Base-by-base conservation (phyloP, 768 basidiomycete species). In the Russula sp. region DNA sequence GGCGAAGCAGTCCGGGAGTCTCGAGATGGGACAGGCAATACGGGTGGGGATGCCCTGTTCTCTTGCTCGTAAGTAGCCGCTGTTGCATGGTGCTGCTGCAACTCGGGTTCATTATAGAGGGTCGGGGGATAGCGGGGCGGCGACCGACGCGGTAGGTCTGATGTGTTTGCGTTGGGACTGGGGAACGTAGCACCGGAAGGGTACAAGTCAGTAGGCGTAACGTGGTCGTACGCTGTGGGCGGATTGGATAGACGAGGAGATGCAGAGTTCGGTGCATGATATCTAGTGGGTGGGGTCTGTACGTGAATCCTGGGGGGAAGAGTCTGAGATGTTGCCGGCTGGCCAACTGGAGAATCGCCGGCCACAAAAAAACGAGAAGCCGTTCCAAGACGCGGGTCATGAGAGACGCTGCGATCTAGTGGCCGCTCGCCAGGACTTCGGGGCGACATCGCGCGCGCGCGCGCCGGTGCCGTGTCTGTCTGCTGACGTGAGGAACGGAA, bases 61-160 rank as follows among this genome's bases (percentile, higher is more conserved):
- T 13, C 48, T 34, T 45, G 63, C 40, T 59, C 40, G 48, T 59
- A 49, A 49, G 42, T 48, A 44, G 3, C 31, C 7, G 18, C 22
- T 34, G 44, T 35, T 42, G 58, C 47, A 32, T 40, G 34, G 9
- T 44, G 63, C 22, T 53, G 63, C 27, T 64, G 63, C 31, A 60
- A 37, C 35, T 39, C 20, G 31, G 63, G 63, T n/a, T 60, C 63
- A 32, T 64, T 11, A 35, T 60, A 60, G 42, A 64, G 58, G 32
- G 63, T 64, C 11, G 63, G 63, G 32, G 58, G 63, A 31, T 44
- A 64, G 34, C 63, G 58, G 34, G 18, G n/a, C 16, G 54, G 54
- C 9, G 58, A 60, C 7, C 44, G 53, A 59, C 32, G n/a, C 22
- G 39, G 34, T 37, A 18, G 8, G 40, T 37, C n/a, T 3, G 58